Conservation (phyloP, 306 rosid species). For the Lablab purpureus region DNA sequence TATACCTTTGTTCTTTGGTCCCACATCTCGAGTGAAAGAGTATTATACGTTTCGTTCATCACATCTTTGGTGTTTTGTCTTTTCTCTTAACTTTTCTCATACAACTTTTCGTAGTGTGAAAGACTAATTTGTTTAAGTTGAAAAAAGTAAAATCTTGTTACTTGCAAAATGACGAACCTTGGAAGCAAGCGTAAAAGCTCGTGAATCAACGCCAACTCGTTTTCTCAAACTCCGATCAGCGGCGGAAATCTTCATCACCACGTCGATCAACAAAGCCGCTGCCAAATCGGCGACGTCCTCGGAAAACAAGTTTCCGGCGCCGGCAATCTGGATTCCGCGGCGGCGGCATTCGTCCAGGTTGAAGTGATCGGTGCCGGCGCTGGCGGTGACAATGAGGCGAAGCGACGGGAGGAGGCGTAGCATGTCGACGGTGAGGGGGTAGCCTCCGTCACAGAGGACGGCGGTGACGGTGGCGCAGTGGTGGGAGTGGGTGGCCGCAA, state of each 20-base stretch:
- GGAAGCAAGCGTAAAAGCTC: too few relatives aligned
- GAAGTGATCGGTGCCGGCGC: not conserved
- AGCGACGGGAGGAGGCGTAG: not conserved
- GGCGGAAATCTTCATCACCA: not conserved
- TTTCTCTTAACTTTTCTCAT: too few relatives aligned
- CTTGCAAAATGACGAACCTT: too few relatives aligned
- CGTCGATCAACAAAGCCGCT: not conserved
- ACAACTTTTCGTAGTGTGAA: too few relatives aligned
- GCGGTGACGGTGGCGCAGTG: slow-evolving; percentile 43
- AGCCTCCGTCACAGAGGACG: not conserved
- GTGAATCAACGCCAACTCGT: too few relatives aligned
- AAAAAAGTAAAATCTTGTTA: too few relatives aligned
- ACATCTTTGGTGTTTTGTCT: too few relatives aligned
- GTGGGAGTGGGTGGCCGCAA: not conserved
- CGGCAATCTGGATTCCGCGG: not conserved
- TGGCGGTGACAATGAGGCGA: not conserved
- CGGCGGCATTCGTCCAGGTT: not conserved
- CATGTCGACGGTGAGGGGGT: slow-evolving; percentile 9
- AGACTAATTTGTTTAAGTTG: too few relatives aligned
- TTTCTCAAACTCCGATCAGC: not conserved
- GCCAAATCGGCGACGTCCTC: not conserved
- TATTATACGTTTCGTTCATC: too few relatives aligned
- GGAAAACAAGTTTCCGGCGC: not conserved
- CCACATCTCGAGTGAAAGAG: too few relatives aligned
- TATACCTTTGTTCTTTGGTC: too few relatives aligned